Evolutionary conservation across 202 grass and related monocot species (phyloP), one percentile per base, ranked within the genome.

Genomic region (Digitaria exilis): DNA sequence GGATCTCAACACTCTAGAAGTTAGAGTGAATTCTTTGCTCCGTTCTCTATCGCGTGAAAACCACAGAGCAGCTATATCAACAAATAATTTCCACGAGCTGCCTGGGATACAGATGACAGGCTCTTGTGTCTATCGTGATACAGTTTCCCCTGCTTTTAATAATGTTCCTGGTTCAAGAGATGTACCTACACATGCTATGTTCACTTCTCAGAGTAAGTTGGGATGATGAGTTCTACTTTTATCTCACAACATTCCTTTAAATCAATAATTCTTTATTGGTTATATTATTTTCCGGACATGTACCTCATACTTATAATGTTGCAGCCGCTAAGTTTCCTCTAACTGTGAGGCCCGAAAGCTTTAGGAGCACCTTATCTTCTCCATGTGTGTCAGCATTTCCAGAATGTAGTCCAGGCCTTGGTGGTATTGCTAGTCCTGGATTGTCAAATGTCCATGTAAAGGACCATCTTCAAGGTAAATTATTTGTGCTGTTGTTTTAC

Each of bases 151-250:
- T 78, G 49, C 19, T 68, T 82, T 85, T 90, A 68, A 63, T 73
- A 79, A 51, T 79, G 43, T 64, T 6, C 51, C 73, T 34, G 56
- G 15, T 52, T 24, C 73, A 80, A 84, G 69, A 60, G 81, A 44
- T 21, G 22, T 75, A 30, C 32, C 76, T 46, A 21, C 52, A 86
- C 16, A 31, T 54, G 22, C 66, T 55, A 44, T 60, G 24, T 78
- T 77, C 18, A 45, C 68, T 82, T 78, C 82, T 69, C 72, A 91
- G 17, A 72, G 85, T 88, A 79, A 91, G 89, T 88, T 88, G 26
- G 63, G 73, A 68, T 75, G 49, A 73, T 34, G 24, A 42, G 9
- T 71, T 80, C 46, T 87, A 42, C 51, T 71, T 69, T 69, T 59
- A 57, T 45, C 24, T 87, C 35, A 48, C 43, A 52, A 39, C 60